Evolutionary conservation across 2,329 filamentous ascomycete species (phyloP).

Genomic region (Fusarium succisae): DNA sequence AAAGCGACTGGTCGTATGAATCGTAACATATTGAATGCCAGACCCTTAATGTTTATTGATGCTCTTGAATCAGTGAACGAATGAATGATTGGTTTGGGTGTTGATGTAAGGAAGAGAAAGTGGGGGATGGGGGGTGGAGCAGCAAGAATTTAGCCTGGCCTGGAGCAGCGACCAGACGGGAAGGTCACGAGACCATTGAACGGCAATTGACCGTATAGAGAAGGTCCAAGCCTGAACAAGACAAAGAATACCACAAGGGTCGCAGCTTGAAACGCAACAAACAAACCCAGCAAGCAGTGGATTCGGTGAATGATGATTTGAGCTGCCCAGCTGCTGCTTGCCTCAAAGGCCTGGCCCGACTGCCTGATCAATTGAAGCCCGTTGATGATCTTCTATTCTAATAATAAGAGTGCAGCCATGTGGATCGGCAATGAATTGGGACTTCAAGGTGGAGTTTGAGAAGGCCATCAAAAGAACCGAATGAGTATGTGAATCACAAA

Average conservation of each 20-base stretch:
- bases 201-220: constrained; percentile 9
- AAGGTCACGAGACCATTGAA: constrained; percentile 31
- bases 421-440: constrained; percentile 12
- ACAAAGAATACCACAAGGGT: constrained; percentile 7
- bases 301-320: constrained; percentile 7
- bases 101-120: too few relatives aligned
- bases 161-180: constrained; percentile 17
- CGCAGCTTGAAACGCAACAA: constrained; percentile 5
- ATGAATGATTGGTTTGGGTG: too few relatives aligned
- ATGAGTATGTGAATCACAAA: background rate
- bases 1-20: too few relatives aligned
- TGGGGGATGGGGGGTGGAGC: too few relatives aligned
- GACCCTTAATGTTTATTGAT: too few relatives aligned
- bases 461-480: background rate
- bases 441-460: constrained; percentile 1
- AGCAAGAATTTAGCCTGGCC: too few relatives aligned
- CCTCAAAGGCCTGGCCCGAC: background rate
- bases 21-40: too few relatives aligned
- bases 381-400: constrained; percentile 25
- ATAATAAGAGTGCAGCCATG: constrained; percentile 1
- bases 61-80: too few relatives aligned
- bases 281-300: constrained; percentile 19
- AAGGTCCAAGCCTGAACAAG: constrained; percentile 25
- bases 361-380: constrained; percentile 24
- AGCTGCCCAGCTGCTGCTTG: constrained; percentile 1